Conservation (phyloP, 2,329 filamentous ascomycete species). For the Zalaria sp. region DNA sequence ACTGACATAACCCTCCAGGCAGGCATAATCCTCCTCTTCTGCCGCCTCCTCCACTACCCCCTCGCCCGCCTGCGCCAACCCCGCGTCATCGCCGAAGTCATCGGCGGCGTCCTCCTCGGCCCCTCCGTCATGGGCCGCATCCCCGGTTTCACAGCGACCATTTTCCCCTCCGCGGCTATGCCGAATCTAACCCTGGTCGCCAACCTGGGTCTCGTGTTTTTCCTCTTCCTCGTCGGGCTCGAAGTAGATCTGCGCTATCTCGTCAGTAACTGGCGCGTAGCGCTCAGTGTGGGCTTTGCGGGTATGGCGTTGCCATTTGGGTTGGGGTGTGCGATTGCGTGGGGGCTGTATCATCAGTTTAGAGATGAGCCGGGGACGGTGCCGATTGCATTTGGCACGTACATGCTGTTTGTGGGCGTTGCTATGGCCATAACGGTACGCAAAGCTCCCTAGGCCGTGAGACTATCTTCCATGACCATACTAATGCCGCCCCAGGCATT, state of each 20-base stretch:
- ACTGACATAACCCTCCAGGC: constrained; percentile 34
- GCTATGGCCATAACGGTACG: constrained; percentile 88
- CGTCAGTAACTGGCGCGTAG: constrained; percentile 65
- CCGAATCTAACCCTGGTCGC: constrained; percentile 64
- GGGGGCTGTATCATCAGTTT: constrained; percentile 67
- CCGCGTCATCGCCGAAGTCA: constrained; percentile 71
- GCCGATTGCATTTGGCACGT: constrained; percentile 47
- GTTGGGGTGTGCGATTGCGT: constrained; percentile 65
- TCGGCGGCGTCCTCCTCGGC: constrained; percentile 72
- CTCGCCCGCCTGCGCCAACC: constrained; percentile 66
- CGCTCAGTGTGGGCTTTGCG: constrained; percentile 60
- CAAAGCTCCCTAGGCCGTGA: no score
- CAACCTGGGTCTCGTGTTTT: constrained; percentile 71
- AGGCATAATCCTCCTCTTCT: constrained; percentile 60
- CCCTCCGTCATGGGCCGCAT: constrained; percentile 82
- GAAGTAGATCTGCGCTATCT: constrained; percentile 75
- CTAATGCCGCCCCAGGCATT: constrained; percentile 39
- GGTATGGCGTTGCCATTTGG: constrained; percentile 77
- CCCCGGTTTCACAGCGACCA: constrained; percentile 58
- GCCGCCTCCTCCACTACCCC: constrained; percentile 60
- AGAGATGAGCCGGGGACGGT: constrained; percentile 39
- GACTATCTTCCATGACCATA: constrained; percentile 3
- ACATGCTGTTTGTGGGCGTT: constrained; percentile 74
- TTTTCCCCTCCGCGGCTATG: constrained; percentile 66
- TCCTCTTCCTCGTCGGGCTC: constrained; percentile 75